These are phyloP conservation scores for Kuraishia hungarica DNA, from an alignment of 805 yeast species.

Conservation along the genomic window DNA sequence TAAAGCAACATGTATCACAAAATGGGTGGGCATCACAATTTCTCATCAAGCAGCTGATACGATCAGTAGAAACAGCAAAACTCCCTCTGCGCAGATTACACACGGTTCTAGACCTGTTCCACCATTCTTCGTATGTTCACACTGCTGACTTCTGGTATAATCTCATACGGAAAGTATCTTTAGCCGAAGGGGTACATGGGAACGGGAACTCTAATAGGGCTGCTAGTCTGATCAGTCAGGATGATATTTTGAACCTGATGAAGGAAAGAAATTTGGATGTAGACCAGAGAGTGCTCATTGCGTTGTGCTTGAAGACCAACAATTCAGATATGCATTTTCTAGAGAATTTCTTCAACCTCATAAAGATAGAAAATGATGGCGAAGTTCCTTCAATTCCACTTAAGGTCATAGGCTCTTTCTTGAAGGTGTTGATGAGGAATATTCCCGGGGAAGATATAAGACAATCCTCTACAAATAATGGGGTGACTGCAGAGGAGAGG, in stretches of 20 bases:
- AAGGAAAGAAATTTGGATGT: not conserved
- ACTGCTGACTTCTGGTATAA: not conserved
- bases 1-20: not conserved
- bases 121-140: not conserved
- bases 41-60: not conserved
- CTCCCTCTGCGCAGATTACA: not conserved
- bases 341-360: not conserved
- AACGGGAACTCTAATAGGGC: not conserved
- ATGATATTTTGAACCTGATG: not conserved
- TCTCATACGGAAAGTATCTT: not conserved
- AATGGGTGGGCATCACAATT: not conserved
- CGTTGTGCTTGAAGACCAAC: not conserved
- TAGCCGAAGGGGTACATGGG: not conserved
- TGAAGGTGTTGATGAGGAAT: not conserved
- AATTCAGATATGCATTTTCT: not conserved
- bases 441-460: not conserved
- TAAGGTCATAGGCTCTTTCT: not conserved
- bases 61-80: not conserved
- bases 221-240: not conserved
- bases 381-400: not conserved
- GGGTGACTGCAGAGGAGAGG: not conserved
- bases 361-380: not conserved
- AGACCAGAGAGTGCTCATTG: not conserved
- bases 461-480: not conserved
- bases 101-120: not conserved